Evolutionary conservation across 441 rosid species (phyloP).

Genomic region (Breynia disticha): DNA sequence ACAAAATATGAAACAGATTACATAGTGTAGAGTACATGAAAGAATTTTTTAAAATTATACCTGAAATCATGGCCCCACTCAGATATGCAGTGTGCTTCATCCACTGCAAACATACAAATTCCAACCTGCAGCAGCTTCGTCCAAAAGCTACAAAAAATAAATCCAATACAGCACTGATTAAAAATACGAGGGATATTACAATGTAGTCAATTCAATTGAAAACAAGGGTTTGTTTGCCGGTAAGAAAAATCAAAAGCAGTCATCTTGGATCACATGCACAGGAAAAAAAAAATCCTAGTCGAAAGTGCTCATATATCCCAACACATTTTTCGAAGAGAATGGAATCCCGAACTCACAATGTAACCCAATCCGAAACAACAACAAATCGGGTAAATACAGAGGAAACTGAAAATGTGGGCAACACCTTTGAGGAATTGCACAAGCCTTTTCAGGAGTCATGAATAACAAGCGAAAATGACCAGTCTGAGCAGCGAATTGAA

Average conservation of each 20-base stretch:
- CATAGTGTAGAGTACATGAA: too few species aligned
- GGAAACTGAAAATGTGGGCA: background rate
- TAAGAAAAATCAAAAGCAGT: too few species aligned
- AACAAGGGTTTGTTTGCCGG: too few species aligned
- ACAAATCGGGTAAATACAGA: background rate
- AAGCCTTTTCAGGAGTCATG: slow-evolving; percentile 47
- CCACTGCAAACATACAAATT: slow-evolving; percentile 39
- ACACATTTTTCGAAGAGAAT: too few species aligned
- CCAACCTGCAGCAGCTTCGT: slow-evolving; percentile 30
- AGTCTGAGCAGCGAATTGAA: slow-evolving; percentile 25
- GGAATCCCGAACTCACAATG: background rate
- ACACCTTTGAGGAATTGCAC: slow-evolving; percentile 31
- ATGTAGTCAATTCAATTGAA: background rate
- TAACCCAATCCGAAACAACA: background rate
- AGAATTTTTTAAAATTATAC: slow-evolving; percentile 8
- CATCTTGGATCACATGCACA: too few species aligned
- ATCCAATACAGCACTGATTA: background rate
- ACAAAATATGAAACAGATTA: too few species aligned
- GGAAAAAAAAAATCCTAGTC: too few species aligned
- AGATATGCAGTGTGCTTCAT: slow-evolving; percentile 52
- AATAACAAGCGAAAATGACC: slow-evolving; percentile 34
- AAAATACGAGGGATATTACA: background rate
- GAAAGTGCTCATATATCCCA: too few species aligned
- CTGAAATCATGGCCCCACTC: slow-evolving; percentile 58
- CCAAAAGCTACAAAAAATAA: slow-evolving; percentile 29